Percentiles rank a stretch among this genome's conserved stretches.
Conservation (phyloP, 768 basidiomycete genomes). For the Leccinum longicurvipes region DNA sequence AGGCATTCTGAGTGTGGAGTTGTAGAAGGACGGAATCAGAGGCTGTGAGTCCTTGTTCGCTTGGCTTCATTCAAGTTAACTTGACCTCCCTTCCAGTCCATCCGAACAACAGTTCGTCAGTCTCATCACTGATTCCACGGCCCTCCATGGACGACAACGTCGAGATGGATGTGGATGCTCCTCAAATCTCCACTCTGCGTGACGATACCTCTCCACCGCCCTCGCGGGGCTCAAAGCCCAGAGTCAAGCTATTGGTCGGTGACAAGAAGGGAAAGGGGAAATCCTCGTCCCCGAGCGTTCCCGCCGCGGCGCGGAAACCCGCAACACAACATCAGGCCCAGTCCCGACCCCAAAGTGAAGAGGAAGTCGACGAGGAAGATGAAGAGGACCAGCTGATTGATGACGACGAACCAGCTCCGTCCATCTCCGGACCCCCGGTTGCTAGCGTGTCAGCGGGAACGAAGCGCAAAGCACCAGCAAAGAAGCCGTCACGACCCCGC, state of each 20-base stretch:
- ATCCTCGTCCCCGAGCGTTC: constrained; percentile 31
- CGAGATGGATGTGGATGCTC: constrained; percentile 85
- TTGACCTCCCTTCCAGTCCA: no score
- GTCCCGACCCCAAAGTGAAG: constrained; percentile 32
- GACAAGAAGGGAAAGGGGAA: constrained; percentile 40
- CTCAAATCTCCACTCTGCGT: constrained; percentile 73
- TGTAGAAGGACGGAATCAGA: background rate
- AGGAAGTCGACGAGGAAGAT: constrained; percentile 60
- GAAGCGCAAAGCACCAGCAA: constrained; percentile 47
- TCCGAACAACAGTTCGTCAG: no score
- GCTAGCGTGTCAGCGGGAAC: constrained; percentile 34
- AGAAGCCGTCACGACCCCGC: constrained; percentile 50
- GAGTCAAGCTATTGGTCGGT: constrained; percentile 50
- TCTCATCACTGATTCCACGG: background rate
- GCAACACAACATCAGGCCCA: constrained; percentile 16
- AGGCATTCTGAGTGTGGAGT: constrained; percentile 1
- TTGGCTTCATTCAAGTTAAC: background rate
- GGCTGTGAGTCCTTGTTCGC: constrained; percentile 1
- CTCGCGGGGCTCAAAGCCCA: constrained; percentile 36
- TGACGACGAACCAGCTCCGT: constrained; percentile 44
- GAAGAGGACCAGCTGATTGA: constrained; percentile 83
- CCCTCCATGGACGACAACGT: constrained; percentile 39
- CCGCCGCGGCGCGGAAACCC: constrained; percentile 19
- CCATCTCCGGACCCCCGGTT: constrained; percentile 25
- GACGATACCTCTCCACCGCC: constrained; percentile 75